Conservation (phyloP, 139 green algal species). For the Tetradesmus obliquus region DNA sequence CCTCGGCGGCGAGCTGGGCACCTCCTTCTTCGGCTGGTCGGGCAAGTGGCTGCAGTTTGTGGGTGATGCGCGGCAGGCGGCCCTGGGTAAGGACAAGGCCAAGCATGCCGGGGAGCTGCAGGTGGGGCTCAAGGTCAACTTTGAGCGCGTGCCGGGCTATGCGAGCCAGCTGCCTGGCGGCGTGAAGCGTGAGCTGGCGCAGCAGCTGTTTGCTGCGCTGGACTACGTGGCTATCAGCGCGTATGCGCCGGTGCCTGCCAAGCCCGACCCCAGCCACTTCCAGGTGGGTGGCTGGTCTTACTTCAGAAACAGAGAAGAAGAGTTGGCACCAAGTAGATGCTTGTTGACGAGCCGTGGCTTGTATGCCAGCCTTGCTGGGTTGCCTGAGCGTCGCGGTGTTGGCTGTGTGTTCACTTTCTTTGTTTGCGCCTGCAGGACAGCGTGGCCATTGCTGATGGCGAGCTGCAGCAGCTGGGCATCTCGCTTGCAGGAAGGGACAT, state of each 20-base stretch:
- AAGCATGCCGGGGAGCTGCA: constrained; percentile 14
- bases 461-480: constrained; percentile 27
- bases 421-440: constrained; percentile 5
- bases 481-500: constrained; percentile 6
- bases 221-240: constrained; percentile 32
- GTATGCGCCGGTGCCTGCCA: constrained; percentile 3
- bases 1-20: constrained; percentile 32
- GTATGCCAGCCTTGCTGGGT: too few relatives aligned
- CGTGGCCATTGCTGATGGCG: constrained; percentile 1
- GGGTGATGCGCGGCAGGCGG: neutral
- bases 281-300: neutral
- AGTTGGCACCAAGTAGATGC: neutral
- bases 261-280: neutral
- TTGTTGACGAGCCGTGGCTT: too few relatives aligned
- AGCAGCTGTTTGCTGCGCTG: neutral
- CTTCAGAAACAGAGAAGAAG: neutral
- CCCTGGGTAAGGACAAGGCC: neutral
- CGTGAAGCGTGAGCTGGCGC: neutral
- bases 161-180: constrained; percentile 7
- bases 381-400: too few relatives aligned
- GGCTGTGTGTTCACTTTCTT: neutral
- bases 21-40: constrained; percentile 3
- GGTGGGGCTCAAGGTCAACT: constrained; percentile 33
- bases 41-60: constrained; percentile 17
- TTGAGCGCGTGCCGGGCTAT: constrained; percentile 16